Conservation (phyloP, 371 early-diverging fungal genomes). For the Rhizopus microsporus region DNA sequence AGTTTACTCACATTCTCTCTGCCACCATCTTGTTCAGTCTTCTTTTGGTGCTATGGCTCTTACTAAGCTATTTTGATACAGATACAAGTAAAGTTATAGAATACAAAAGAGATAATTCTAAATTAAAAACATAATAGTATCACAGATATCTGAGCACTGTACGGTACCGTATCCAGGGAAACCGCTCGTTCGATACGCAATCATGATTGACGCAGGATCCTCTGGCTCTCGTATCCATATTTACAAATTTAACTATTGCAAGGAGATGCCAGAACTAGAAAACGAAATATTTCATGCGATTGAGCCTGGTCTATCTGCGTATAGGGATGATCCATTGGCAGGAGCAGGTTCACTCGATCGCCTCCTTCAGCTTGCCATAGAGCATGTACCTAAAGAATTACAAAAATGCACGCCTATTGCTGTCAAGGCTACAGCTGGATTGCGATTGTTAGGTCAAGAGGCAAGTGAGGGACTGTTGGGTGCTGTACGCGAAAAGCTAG, state of each 20-base stretch:
- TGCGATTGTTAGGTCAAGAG: slow-evolving; percentile 71
- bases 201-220: slow-evolving; percentile 94
- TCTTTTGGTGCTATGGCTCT: slow-evolving; percentile 13
- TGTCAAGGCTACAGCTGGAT: slow-evolving; percentile 93
- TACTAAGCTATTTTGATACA: slow-evolving; percentile 1
- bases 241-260: slow-evolving; percentile 84
- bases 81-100: not conserved
- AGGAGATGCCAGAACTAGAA: slow-evolving; percentile 58
- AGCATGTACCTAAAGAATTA: slow-evolving; percentile 52
- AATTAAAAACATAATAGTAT: slow-evolving; percentile 9
- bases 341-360: slow-evolving; percentile 80
- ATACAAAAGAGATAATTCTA: not conserved
- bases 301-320: slow-evolving; percentile 84
- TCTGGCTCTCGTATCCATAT: slow-evolving; percentile 96
- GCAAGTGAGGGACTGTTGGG: slow-evolving; percentile 69
- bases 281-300: slow-evolving; percentile 82
- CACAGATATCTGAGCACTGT: slow-evolving; percentile 62
- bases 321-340: slow-evolving; percentile 58
- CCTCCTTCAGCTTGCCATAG: slow-evolving; percentile 72
- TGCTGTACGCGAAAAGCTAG: slow-evolving; percentile 65
- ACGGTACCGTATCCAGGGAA: slow-evolving; percentile 58
- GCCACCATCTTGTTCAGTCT: slow-evolving; percentile 10
- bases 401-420: slow-evolving; percentile 84
- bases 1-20: slow-evolving; percentile 21
- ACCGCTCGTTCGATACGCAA: slow-evolving; percentile 54